Evolutionary conservation across 2,329 filamentous ascomycete genomes (phyloP), one percentile per base, ranked within the genome.

Genomic region (Xylaria digitata): DNA sequence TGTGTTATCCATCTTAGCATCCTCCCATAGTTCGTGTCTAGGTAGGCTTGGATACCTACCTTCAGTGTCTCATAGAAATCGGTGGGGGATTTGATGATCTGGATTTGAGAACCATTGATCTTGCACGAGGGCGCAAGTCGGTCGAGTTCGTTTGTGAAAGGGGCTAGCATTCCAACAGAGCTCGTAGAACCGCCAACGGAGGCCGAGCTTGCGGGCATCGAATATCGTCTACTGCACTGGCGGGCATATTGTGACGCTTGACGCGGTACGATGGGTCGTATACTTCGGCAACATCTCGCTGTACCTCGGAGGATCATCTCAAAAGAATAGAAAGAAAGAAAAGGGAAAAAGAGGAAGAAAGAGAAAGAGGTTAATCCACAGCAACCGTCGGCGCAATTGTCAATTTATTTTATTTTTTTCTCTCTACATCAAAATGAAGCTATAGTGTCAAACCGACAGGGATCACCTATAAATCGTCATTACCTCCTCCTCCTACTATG

Each of bases 31-130:
- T 69, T 13, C 15, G 34, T 30, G 42, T 40, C 1, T 2, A 23
- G 13, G 42, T 8, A 21, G 37, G 48, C 2, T 21, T 19, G 52
- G 50, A 23, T 57, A 94, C 93, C 89, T 57, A 94, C 93, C 89
- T 97, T 97, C 66, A 99, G 83, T 7, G 91, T 93, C 73, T 92
- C 89, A 80, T 97, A 99, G 78, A 99, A 99, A 60, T 95, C 92
- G n/a, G 87, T 81, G 0, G 96, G 96, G 2, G 91, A 91, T 73
- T 89, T 86, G 13, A 99, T 80, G 21, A 99, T 90, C 11, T 86
- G 85, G 56, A 99, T 91, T 65, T 95, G 89, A 5, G 92, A 92
- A 1, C 93, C 92, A 30, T 89, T 83, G 30, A 99, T 85, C 76
- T 94, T 92, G 73, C 99, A 97, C 50, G 92, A 90, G n/a, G 96